Conservation (phyloP, 2,329 filamentous ascomycete species). For the Zymoseptoria crescenta region DNA sequence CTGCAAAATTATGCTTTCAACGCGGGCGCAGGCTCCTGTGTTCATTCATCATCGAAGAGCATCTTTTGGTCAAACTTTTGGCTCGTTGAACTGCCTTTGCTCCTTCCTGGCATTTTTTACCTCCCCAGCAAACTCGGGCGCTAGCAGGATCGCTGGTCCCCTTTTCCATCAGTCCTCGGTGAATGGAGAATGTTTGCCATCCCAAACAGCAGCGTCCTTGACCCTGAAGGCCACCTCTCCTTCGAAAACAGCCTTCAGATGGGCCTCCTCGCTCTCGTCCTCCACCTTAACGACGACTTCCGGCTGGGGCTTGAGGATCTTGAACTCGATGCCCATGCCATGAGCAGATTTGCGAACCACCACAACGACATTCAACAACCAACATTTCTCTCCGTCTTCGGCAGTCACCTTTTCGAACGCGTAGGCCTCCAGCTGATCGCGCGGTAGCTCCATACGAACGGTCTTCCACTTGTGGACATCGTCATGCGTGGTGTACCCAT, state of each 20-base stretch:
- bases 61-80: too few relatives aligned
- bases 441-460: background rate
- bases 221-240: constrained; percentile 2
- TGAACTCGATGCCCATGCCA: constrained; percentile 3
- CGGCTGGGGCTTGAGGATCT: constrained; percentile 1
- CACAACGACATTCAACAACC: constrained; percentile 1
- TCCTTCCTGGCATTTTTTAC: too few relatives aligned
- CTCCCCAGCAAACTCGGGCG: too few relatives aligned
- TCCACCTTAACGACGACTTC: background rate
- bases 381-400: background rate
- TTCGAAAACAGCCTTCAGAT: background rate
- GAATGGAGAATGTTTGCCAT: constrained; percentile 3
- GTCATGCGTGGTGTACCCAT: background rate
- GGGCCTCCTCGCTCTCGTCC: background rate
- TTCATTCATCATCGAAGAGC: too few relatives aligned
- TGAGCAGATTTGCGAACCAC: background rate
- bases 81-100: background rate
- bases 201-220: constrained; percentile 4
- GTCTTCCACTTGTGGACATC: constrained; percentile 2
- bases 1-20: too few relatives aligned
- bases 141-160: too few relatives aligned
- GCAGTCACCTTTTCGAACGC: background rate
- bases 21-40: too few relatives aligned
- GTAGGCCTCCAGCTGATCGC: background rate
- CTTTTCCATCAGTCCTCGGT: background rate